Base-by-base conservation (phyloP, 768 basidiomycete genomes). In the Termitomyces sp. region DNA sequence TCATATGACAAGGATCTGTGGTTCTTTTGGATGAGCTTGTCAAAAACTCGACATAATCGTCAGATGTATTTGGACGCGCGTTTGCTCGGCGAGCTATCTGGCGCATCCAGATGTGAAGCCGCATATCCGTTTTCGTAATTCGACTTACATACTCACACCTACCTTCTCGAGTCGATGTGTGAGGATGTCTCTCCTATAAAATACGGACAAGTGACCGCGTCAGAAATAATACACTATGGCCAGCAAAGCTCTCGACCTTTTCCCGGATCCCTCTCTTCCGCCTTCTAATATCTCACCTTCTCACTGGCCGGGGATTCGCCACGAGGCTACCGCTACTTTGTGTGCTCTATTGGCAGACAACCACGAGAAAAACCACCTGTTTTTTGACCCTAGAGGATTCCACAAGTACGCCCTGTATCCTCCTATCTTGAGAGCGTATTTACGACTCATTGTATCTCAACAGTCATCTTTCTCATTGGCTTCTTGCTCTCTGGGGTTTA, bases 401-500 rank as follows among this genome's bases (percentile, higher is more conserved):
- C 73, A 75, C 61, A 74, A 74, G 70, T 76, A 62, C 20, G 65
- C 60, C 15, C 23, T 3, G 20, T 15, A 16, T 16, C 47, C 43
- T 16, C 47, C 43, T 36, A 60, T 66, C 27, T 63, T 66, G 1
- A 68, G 58, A 69, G 69, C 60, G 70, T 68, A 66, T 70, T 61
- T 60, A 2, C 33, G 32, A 32, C 42, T 50, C 31, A 29, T 44
- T 6, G 40, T 41, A 27, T 42, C 23, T 10, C 40, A 9, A 39
- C 33, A 76, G 69, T 58, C 87, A 89, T 68, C 68, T 78, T 32
- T 70, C 80, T 4, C 85, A 88, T 58, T 82, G 80, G 23, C 58
- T 80, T 18, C 66, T 86, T 23, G 83, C 84, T 6, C 74, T 83
- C 2, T 89, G 82, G 73, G 73, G 75, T 0, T 66, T 90, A 11